Conservation (phyloP, 805 yeast species). For the Starmera quercuum region DNA sequence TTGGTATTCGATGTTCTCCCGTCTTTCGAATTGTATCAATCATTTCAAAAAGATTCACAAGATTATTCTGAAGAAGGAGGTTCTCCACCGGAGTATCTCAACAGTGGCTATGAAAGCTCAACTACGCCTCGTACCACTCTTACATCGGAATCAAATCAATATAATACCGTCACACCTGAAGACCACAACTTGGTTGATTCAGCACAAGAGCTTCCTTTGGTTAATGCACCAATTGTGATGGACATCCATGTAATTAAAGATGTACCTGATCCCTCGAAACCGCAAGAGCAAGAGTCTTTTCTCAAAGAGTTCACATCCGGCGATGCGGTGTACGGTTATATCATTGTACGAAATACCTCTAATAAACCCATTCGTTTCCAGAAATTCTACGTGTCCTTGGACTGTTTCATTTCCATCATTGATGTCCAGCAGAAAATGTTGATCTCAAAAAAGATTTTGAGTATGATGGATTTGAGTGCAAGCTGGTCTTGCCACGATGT, state of each 20-base stretch:
- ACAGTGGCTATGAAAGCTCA: neutral
- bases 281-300: constrained; percentile 22
- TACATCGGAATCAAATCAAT: no score
- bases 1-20: constrained; percentile 48
- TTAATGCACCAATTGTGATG: constrained; percentile 34
- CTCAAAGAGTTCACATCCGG: constrained; percentile 46
- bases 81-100: no score
- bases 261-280: constrained; percentile 41
- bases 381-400: constrained; percentile 49
- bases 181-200: constrained; percentile 47
- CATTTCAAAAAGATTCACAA: no score
- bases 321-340: constrained; percentile 45
- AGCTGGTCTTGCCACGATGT: constrained; percentile 35
- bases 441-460: constrained; percentile 29
- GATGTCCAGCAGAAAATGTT: constrained; percentile 10
- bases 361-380: constrained; percentile 40
- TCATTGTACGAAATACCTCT: constrained; percentile 34
- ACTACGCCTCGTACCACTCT: no score
- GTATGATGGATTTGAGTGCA: constrained; percentile 45
- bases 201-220: constrained; percentile 37
- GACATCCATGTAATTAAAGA: constrained; percentile 44
- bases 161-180: neutral
- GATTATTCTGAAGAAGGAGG: no score
- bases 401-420: constrained; percentile 33
- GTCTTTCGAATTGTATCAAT: constrained; percentile 63